Percentiles rank a stretch among this genome's conserved stretches.
Evolutionary conservation across 2,329 filamentous ascomycete species (phyloP).

Genomic region (Fusarium sp.): DNA sequence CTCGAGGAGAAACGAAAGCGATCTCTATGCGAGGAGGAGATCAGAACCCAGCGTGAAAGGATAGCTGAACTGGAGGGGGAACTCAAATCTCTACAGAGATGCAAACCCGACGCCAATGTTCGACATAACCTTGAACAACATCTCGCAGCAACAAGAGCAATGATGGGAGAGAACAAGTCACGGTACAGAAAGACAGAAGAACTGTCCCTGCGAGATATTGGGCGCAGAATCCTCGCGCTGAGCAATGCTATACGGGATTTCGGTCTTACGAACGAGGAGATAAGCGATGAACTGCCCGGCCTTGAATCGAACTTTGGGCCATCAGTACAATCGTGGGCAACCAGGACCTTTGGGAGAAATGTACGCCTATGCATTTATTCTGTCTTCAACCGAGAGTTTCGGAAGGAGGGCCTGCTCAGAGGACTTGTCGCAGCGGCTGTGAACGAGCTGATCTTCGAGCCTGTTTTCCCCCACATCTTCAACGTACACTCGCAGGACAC

Average conservation of each 20-base stretch:
- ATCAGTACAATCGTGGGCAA: not conserved
- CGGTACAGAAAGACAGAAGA: not conserved
- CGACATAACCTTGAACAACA: not conserved
- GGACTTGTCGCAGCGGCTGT: not conserved
- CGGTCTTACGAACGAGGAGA: not conserved
- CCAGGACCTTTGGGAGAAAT: not conserved
- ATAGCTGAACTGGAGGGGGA: not conserved
- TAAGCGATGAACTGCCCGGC: not conserved
- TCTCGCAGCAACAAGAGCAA: not conserved
- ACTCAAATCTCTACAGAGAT: not conserved
- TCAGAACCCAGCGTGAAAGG: not conserved
- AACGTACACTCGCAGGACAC: not conserved
- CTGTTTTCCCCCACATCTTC: not conserved
- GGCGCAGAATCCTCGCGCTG: not conserved
- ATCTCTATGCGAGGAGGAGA: not conserved
- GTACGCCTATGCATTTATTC: not conserved
- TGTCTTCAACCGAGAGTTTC: not conserved
- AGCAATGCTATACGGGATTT: not conserved
- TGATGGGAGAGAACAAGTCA: not conserved
- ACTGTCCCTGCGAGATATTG: not conserved
- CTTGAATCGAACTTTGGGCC: accelerated
- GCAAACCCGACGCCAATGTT: not conserved
- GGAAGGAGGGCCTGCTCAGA: not conserved
- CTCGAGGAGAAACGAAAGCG: not conserved
- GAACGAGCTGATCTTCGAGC: conserved; percentile 3